Evolutionary conservation across 352 stramenopile species (phyloP).

Genomic region (Thalassiosira livingstoniorum): DNA sequence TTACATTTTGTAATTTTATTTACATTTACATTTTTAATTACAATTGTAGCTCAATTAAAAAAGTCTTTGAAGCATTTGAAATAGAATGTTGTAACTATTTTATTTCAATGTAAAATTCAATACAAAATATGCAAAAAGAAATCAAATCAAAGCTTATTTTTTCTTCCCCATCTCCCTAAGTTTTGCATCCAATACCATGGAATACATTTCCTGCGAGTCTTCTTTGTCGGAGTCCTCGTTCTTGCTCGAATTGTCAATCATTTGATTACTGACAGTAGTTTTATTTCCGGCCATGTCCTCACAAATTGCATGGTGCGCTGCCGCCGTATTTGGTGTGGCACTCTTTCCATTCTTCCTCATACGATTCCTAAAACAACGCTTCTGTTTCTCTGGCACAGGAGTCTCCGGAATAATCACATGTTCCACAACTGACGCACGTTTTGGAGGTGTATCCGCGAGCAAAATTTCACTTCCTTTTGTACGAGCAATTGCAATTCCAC

Average conservation of each 20-base stretch:
- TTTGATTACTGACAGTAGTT: not conserved
- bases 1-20: slow-evolving; percentile 6
- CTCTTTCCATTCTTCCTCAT: not conserved
- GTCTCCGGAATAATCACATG: too few species aligned
- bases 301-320: not conserved
- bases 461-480: not conserved
- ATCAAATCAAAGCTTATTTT: not conserved
- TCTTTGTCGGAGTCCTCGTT: not conserved
- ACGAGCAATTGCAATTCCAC: not conserved
- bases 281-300: not conserved
- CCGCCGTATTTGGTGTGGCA: not conserved
- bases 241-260: not conserved
- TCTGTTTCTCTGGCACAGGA: too few species aligned
- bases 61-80: not conserved
- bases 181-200: not conserved
- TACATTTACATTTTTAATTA: not conserved
- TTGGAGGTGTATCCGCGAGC: not conserved
- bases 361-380: not conserved
- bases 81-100: not conserved
- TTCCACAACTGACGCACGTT: too few species aligned
- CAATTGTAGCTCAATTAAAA: not conserved
- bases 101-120: not conserved
- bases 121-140: not conserved
- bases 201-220: not conserved
- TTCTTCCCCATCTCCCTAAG: not conserved